Percentiles rank a stretch among this genome's conserved stretches.
phyloP scores from a whole-genome alignment of 192 early-diverging fungal species.

The Lobulomyces angularis region DNA sequence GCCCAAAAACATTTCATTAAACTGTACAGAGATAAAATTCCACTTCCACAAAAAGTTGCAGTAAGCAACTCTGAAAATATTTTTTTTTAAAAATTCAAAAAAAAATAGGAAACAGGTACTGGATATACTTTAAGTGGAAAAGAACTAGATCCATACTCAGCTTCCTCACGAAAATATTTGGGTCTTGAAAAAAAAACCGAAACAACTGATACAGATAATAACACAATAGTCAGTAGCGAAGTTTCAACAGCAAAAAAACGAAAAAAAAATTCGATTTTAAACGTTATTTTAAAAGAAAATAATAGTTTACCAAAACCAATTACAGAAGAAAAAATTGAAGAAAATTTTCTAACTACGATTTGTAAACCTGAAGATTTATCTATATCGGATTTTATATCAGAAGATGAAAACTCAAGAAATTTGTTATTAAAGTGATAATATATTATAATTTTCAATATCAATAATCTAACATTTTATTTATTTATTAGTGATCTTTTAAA shows the following conservation, averaged over 20 bases:
- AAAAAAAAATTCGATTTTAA: background rate
- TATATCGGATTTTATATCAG: too few relatives aligned
- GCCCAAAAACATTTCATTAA: conserved; percentile 91
- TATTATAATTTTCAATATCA: too few relatives aligned
- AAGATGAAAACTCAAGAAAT: too few relatives aligned
- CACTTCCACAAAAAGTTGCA: conserved; percentile 67
- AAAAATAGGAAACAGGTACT: conserved; percentile 33
- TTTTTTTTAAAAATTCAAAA: conserved; percentile 1
- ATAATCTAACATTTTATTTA: too few relatives aligned
- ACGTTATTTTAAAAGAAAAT: conserved; percentile 2
- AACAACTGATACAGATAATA: conserved; percentile 5
- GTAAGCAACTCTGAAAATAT: conserved; percentile 6
- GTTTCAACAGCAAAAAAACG: background rate
- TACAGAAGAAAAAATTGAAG: background rate
- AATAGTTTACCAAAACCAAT: background rate
- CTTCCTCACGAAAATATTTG: conserved; percentile 71
- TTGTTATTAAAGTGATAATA: too few relatives aligned
- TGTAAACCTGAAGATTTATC: too few relatives aligned
- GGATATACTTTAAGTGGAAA: conserved; percentile 74
- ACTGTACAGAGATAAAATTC: conserved; percentile 66
- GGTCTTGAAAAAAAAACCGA: conserved; percentile 1
- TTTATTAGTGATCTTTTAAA: too few relatives aligned
- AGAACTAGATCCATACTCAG: conserved; percentile 78
- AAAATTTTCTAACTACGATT: too few relatives aligned
- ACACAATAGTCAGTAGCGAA: conserved; percentile 6